phyloP scores from a whole-genome alignment of 164 flowering plant genomes.

The Brasenia schreberi region DNA sequence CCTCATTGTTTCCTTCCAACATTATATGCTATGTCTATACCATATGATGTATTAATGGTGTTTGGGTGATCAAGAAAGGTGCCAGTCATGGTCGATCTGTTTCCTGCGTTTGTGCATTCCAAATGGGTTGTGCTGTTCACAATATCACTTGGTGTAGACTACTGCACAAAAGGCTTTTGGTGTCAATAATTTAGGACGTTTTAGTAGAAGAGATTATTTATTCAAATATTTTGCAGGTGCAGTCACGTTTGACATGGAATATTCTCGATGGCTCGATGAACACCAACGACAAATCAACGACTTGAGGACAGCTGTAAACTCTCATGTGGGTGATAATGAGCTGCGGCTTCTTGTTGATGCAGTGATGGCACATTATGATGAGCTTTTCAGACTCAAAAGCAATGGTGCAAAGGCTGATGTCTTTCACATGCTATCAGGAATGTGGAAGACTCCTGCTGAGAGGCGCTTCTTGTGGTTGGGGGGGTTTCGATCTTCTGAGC shows the following conservation, averaged over 20 bases:
- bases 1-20: no score
- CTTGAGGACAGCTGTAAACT: constrained; percentile 54
- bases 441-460: constrained; percentile 91
- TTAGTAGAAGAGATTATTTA: no score
- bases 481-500: constrained; percentile 82
- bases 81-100: no score
- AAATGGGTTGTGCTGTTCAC: no score
- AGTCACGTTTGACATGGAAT: constrained; percentile 63
- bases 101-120: no score
- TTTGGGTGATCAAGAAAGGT: no score
- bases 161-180: no score
- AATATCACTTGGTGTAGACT: no score
- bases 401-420: constrained; percentile 61
- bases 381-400: constrained; percentile 55
- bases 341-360: constrained; percentile 51
- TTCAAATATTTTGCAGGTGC: constrained; percentile 28
- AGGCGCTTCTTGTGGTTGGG: constrained; percentile 96
- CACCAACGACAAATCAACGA: constrained; percentile 67
- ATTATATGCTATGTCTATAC: no score
- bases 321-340: constrained; percentile 52
- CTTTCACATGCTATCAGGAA: constrained; percentile 88
- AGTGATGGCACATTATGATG: constrained; percentile 71
- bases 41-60: no score
- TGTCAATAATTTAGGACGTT: no score
- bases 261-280: constrained; percentile 83